Evolutionary conservation across 345 rosid species (phyloP), one percentile per base, ranked within the genome.

Genomic region (Eucalyptus regnans): DNA sequence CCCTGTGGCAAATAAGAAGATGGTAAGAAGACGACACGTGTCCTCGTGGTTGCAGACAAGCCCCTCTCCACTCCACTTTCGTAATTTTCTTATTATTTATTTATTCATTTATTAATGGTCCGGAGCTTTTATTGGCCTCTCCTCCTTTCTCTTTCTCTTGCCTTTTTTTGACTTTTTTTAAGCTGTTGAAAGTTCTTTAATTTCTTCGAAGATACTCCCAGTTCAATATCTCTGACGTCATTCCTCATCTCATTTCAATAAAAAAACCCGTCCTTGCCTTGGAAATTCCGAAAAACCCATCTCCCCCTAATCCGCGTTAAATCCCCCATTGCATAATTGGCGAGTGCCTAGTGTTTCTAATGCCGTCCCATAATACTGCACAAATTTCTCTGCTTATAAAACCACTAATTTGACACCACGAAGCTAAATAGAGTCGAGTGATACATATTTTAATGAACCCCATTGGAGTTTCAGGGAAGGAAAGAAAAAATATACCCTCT

Each of bases 321-420:
- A 29, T 27, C 33, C 33, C n/a, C 68, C 31, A 8, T 11, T 62
- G 2, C 7, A 6, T 29, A 3, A 12, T 62, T 29, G 33, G 4
- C 66, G 17, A 62, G 33, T 12, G 3, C 33, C 31, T 37, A 37
- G 33, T 1, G 31, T 62, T 29, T 29, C 4, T 29, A 62, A 29
- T 12, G 33, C 16, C 33, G 8, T 62, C 31, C 31, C 4, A 62
- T 25, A 62, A 29, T 62, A 14, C 16, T 7, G 68, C 33, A 12
- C 17, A 0, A 1, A 3, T 13, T 62, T 14, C 33, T 29, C 17
- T 62, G 33, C 68, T 62, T n/a, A 62, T n/a, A 29, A 29, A 23
- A 25, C n/a, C 13, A 58, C 64, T 58, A 2, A 1, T 23, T 23
- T 10, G 0, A 25, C 0, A 58, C 12, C 64, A 10, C 13, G 4